phyloP scores from a whole-genome alignment of 1,284 basidiomycete species.

The Gastroboletus turbinatus region DNA sequence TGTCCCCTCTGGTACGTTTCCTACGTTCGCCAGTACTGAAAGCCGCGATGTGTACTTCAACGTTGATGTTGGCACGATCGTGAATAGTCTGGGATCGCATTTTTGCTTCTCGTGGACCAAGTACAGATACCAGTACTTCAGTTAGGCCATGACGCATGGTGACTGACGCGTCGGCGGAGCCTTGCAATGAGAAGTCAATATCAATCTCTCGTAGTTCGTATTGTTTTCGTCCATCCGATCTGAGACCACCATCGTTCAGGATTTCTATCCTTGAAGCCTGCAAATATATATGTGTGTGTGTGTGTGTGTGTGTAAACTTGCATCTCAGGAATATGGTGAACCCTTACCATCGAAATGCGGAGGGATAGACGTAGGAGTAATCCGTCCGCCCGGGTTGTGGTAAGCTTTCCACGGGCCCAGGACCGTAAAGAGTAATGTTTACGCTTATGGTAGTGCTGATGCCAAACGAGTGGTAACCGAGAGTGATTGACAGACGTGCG shows the following conservation, averaged over 20 bases:
- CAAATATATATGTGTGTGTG: no score
- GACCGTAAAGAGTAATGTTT: not conserved
- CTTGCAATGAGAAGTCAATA: slow-evolving; percentile 77
- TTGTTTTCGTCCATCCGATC: slow-evolving; percentile 89
- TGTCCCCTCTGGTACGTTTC: slow-evolving; percentile 80
- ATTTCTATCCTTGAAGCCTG: slow-evolving; percentile 84
- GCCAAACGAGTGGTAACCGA: no score
- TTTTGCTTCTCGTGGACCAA: slow-evolving; percentile 89
- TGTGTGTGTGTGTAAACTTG: not conserved
- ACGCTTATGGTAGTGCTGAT: not conserved
- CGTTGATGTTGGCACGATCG: slow-evolving; percentile 82
- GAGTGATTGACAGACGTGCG: no score
- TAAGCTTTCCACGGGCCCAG: no score
- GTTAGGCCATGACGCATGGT: slow-evolving; percentile 89
- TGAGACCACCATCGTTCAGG: slow-evolving; percentile 84
- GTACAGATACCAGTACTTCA: slow-evolving; percentile 82
- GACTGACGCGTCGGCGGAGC: slow-evolving; percentile 84
- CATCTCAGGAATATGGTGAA: not conserved
- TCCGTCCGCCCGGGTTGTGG: not conserved
- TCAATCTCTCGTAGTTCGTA: slow-evolving; percentile 85
- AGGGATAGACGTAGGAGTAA: not conserved
- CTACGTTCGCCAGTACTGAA: slow-evolving; percentile 85
- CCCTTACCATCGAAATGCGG: slow-evolving; percentile 15
- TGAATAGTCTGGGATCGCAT: slow-evolving; percentile 73
- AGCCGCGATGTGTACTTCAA: slow-evolving; percentile 81